Evolutionary conservation across 495 filamentous ascomycete species (phyloP).

Genomic region (Talaromyces ruber): DNA sequence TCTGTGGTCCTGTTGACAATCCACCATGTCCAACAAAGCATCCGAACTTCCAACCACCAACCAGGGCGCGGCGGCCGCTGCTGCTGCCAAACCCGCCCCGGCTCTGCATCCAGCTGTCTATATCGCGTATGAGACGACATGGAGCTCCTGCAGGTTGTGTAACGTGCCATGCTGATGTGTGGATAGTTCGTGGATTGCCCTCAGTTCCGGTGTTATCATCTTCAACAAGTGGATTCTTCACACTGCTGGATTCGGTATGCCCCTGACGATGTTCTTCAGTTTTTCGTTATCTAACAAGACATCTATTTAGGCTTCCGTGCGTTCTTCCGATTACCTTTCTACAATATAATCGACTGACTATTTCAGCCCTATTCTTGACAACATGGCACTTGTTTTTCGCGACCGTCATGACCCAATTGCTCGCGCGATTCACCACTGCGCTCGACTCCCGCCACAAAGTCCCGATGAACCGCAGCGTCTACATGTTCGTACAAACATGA

Average conservation of each 20-base stretch:
- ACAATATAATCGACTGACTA: background rate
- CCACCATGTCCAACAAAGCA: slow-evolving; percentile 15
- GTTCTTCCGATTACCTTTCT: background rate
- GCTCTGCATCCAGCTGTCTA: slow-evolving; percentile 73
- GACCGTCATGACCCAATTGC: slow-evolving; percentile 74
- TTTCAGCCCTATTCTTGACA: slow-evolving; percentile 59
- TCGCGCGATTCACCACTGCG: slow-evolving; percentile 69
- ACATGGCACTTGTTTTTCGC: slow-evolving; percentile 84
- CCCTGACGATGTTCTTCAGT: background rate
- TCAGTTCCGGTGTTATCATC: slow-evolving; percentile 85
- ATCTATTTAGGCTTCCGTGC: slow-evolving; percentile 29
- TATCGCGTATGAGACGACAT: slow-evolving; percentile 61
- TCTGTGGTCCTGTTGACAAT: background rate
- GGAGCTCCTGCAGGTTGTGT: background rate
- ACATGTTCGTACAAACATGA: slow-evolving; percentile 40
- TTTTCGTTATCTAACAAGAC: background rate
- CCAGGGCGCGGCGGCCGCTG: slow-evolving; percentile 17
- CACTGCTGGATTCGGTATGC: slow-evolving; percentile 69
- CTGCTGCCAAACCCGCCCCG: slow-evolving; percentile 12
- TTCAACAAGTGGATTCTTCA: slow-evolving; percentile 97
- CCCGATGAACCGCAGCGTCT: slow-evolving; percentile 77
- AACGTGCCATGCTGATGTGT: slow-evolving; percentile 7
- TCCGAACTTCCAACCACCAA: slow-evolving; percentile 25
- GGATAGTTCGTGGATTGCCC: slow-evolving; percentile 70
- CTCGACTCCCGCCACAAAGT: slow-evolving; percentile 81